Conservation (phyloP, 1,139 yeast species). For the Suhomyces atakaporum region DNA sequence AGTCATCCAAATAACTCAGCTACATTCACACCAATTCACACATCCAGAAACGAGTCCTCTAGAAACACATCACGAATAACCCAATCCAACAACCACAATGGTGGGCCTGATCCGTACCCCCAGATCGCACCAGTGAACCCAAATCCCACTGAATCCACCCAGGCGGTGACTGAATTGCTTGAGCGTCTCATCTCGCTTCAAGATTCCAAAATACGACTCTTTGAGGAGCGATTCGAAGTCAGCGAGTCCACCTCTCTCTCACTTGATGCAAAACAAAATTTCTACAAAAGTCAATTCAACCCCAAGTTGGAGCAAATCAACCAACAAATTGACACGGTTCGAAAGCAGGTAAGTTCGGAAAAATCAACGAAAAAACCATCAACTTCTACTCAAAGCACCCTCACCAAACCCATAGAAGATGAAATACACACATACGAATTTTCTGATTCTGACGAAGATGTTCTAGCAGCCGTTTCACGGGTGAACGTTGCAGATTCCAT, state of each 20-base stretch:
- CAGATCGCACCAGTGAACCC: no score
- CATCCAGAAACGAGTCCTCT: no score
- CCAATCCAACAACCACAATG: no score
- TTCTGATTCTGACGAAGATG: constrained; percentile 14
- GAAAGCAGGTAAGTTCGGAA: background rate
- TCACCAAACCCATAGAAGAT: constrained; percentile 1
- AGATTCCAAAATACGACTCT: constrained; percentile 16
- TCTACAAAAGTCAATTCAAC: constrained; percentile 17
- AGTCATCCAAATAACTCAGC: no score
- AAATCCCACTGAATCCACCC: background rate
- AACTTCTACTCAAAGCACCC: constrained; percentile 1
- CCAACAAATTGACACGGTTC: constrained; percentile 1
- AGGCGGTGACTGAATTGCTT: constrained; percentile 2
- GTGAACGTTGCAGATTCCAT: constrained; percentile 10
- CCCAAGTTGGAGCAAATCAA: constrained; percentile 14
- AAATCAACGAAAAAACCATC: background rate
- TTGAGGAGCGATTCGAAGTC: constrained; percentile 15
- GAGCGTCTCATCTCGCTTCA: constrained; percentile 13
- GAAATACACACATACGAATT: constrained; percentile 13
- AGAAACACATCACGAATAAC: no score
- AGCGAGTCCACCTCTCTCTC: constrained; percentile 24
- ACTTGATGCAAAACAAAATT: constrained; percentile 21
- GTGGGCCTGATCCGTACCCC: no score
- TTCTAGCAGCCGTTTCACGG: constrained; percentile 6
- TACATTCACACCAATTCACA: no score